A percentile compares a stretch with the other conserved stretches of the same genome.
Evolutionary conservation across 1,284 basidiomycete genomes (phyloP).

Genomic region (Tylopilus sp.): DNA sequence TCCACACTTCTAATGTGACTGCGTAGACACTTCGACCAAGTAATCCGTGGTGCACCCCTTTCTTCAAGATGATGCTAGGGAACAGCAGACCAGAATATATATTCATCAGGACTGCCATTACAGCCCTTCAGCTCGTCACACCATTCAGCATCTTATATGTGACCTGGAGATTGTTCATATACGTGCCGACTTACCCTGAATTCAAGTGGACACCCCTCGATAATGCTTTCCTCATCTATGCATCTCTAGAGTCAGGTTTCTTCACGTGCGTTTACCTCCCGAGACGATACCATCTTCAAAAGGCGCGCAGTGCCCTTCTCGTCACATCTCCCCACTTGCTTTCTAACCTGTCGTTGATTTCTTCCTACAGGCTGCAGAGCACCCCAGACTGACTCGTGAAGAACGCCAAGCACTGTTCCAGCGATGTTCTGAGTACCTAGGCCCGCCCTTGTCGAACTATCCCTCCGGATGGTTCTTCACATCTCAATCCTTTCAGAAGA

Average conservation of each 20-base stretch:
- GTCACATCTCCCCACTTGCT: background rate
- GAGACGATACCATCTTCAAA: slow-evolving; percentile 57
- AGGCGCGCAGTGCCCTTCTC: slow-evolving; percentile 45
- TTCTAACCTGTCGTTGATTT: slow-evolving; percentile 4
- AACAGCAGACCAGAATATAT: slow-evolving; percentile 62
- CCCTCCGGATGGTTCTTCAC: slow-evolving; percentile 68
- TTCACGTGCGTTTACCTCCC: slow-evolving; percentile 66
- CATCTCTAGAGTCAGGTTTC: slow-evolving; percentile 55
- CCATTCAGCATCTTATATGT: too few species aligned
- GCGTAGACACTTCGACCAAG: too few species aligned
- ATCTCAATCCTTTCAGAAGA: slow-evolving; percentile 47
- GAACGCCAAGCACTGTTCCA: slow-evolving; percentile 62
- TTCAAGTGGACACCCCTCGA: slow-evolving; percentile 8
- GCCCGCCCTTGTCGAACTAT: slow-evolving; percentile 41
- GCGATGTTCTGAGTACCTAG: slow-evolving; percentile 53
- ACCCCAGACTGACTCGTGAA: slow-evolving; percentile 51
- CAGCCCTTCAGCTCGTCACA: too few species aligned
- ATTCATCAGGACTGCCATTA: slow-evolving; percentile 62
- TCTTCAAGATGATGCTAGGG: slow-evolving; percentile 52
- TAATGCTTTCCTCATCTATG: slow-evolving; percentile 42
- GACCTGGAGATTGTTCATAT: too few species aligned
- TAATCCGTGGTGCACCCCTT: background rate
- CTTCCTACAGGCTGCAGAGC: slow-evolving; percentile 52
- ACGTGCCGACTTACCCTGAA: too few species aligned
- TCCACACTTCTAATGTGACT: too few species aligned